These are phyloP conservation scores for Thuidium tamariscinum DNA, from an alignment of 225 moss, liverwort and hornwort genomes.

Conservation along the genomic window DNA sequence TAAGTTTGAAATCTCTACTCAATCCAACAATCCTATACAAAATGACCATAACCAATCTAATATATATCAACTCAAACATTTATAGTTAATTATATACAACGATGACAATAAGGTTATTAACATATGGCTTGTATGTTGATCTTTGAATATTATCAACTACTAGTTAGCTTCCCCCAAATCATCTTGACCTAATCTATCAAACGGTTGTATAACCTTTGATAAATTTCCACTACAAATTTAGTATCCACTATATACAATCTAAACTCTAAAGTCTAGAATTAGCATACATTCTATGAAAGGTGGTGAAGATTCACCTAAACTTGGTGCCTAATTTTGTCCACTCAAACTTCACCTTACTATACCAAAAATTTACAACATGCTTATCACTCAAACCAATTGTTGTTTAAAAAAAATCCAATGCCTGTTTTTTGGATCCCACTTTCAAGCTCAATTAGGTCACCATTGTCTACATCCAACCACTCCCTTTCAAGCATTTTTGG, in stretches of 20 bases:
- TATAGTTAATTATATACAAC: not conserved
- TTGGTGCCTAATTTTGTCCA: too few species aligned
- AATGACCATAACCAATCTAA: not conserved
- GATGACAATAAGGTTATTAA: not conserved
- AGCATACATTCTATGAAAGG: too few species aligned
- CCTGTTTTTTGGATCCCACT: not conserved
- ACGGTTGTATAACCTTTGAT: too few species aligned
- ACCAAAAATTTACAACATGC: too few species aligned
- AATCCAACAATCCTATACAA: not conserved
- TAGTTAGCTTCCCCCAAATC: too few species aligned
- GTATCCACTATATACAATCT: too few species aligned
- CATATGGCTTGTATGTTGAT: not conserved
- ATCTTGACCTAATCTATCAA: too few species aligned
- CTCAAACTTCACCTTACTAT: too few species aligned
- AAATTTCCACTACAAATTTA: too few species aligned
- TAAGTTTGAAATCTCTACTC: not conserved
- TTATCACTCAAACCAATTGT: too few species aligned
- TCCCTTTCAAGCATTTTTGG: accelerated
- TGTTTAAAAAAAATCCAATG: not conserved
- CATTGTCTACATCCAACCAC: not conserved
- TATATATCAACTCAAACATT: not conserved
- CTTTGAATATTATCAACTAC: not conserved
- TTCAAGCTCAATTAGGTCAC: not conserved
- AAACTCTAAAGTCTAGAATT: too few species aligned
- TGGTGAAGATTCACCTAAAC: too few species aligned